Evolutionary conservation across 805 yeast species (phyloP).

Genomic region (Clavispora phyllophila): DNA sequence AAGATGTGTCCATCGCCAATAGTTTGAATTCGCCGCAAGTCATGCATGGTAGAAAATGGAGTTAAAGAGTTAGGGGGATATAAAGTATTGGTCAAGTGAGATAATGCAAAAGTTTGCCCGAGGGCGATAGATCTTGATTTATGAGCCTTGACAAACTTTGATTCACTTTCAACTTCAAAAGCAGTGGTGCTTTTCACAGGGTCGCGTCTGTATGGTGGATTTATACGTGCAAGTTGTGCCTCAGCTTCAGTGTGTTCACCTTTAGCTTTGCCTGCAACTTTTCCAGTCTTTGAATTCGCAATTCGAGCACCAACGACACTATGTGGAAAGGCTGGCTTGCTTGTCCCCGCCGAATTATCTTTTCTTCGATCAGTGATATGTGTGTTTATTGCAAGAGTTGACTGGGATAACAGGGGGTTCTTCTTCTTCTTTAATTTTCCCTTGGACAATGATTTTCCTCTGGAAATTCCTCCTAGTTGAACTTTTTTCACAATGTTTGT

Average conservation of each 20-base stretch:
- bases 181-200: slow-evolving; percentile 27
- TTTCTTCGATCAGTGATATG: not conserved
- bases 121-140: not conserved
- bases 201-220: slow-evolving; percentile 10
- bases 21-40: slow-evolving; percentile 1
- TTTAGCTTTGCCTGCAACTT: not conserved
- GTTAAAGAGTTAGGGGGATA: slow-evolving; percentile 3
- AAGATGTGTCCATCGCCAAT: slow-evolving; percentile 12
- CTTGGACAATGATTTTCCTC: not conserved
- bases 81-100: not conserved
- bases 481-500: too few relatives aligned
- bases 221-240: not conserved
- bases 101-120: too few relatives aligned
- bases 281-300: not conserved
- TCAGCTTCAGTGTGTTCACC: too few relatives aligned
- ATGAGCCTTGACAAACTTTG: slow-evolving; percentile 8
- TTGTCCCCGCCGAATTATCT: not conserved
- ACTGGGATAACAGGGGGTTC: not conserved
- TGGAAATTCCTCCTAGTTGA: not conserved
- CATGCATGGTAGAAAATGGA: slow-evolving; percentile 3
- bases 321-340: not conserved
- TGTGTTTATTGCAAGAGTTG: not conserved
- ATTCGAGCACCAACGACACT: not conserved
- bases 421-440: not conserved
- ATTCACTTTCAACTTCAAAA: slow-evolving; percentile 32